phyloP scores from a whole-genome alignment of 129 eudicot genomes.

The Flaveria robusta region DNA sequence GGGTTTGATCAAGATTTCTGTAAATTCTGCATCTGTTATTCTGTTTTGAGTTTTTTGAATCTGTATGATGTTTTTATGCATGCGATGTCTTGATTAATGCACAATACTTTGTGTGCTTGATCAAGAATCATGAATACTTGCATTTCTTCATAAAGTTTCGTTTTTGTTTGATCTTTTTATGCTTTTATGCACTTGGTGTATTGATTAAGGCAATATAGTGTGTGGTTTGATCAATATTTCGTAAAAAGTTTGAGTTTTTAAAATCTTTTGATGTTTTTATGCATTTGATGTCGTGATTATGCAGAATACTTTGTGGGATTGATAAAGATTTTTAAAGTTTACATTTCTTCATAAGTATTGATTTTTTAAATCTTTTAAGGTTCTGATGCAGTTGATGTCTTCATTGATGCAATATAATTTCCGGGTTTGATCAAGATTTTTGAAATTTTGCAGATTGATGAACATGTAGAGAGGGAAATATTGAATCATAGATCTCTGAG shows the following conservation, averaged over 20 bases:
- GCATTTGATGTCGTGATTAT: slow-evolving; percentile 10
- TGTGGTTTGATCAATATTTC: slow-evolving; percentile 12
- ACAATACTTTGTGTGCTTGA: background rate
- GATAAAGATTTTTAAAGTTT: background rate
- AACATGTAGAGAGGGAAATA: slow-evolving; percentile 78
- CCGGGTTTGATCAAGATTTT: slow-evolving; percentile 13
- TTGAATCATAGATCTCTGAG: slow-evolving; percentile 77
- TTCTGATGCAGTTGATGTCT: background rate
- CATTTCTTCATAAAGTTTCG: background rate
- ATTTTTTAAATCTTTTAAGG: background rate
- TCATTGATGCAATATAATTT: background rate
- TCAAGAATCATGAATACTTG: background rate
- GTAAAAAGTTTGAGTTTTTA: background rate
- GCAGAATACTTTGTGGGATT: background rate
- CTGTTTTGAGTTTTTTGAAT: background rate
- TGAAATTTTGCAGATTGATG: slow-evolving; percentile 66
- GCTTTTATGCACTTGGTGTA: background rate
- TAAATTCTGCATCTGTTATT: background rate
- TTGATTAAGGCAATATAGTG: background rate
- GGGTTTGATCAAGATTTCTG: slow-evolving; percentile 19
- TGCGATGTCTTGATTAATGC: background rate
- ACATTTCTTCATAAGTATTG: background rate
- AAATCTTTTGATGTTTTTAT: background rate
- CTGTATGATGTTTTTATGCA: background rate
- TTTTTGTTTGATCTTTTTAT: background rate